Evolutionary conservation across 2,329 filamentous ascomycete species (phyloP).

Genomic region (Colletotrichum sublineola): DNA sequence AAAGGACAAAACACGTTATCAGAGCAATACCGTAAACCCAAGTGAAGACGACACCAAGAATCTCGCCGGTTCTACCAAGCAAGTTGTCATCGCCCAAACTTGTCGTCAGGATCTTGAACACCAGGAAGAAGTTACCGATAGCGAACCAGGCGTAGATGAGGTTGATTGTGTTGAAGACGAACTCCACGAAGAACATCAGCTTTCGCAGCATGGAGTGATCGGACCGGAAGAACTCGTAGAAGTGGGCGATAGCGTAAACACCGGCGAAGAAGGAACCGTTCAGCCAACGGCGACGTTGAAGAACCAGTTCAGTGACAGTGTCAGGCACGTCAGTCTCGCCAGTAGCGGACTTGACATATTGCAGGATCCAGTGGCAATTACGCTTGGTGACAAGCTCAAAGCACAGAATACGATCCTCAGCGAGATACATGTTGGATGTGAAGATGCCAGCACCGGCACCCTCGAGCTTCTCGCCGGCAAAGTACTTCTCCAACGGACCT

Average conservation of each 20-base stretch:
- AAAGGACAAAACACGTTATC: slow-evolving; percentile 94
- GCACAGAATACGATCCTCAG: slow-evolving; percentile 98
- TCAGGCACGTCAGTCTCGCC: slow-evolving; percentile 98
- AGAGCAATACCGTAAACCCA: slow-evolving; percentile 95
- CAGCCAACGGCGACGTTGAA: slow-evolving; percentile 95
- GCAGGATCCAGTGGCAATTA: slow-evolving; percentile 96
- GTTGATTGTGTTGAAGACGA: slow-evolving; percentile 92
- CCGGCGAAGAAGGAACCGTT: slow-evolving; percentile 99
- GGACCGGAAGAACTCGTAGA: slow-evolving; percentile 95
- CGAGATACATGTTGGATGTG: slow-evolving; percentile 99
- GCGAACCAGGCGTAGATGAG: slow-evolving; percentile 99
- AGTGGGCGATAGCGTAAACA: slow-evolving; percentile 93
- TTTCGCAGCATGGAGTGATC: slow-evolving; percentile 91
- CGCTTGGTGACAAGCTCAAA: slow-evolving; percentile 98
- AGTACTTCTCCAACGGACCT: slow-evolving; percentile 96
- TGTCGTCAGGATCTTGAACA: slow-evolving; percentile 95
- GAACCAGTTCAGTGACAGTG: slow-evolving; percentile 91
- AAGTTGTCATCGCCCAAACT: slow-evolving; percentile 80
- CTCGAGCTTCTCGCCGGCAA: slow-evolving; percentile 94
- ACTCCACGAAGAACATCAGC: slow-evolving; percentile 91
- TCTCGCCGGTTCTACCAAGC: slow-evolving; percentile 80
- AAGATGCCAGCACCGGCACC: slow-evolving; percentile 94
- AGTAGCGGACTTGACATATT: slow-evolving; percentile 97
- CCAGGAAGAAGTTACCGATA: slow-evolving; percentile 98
- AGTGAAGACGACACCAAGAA: slow-evolving; percentile 91